phyloP scores from a whole-genome alignment of 2,329 filamentous ascomycete genomes.

The Pyricularia pennisetigena region DNA sequence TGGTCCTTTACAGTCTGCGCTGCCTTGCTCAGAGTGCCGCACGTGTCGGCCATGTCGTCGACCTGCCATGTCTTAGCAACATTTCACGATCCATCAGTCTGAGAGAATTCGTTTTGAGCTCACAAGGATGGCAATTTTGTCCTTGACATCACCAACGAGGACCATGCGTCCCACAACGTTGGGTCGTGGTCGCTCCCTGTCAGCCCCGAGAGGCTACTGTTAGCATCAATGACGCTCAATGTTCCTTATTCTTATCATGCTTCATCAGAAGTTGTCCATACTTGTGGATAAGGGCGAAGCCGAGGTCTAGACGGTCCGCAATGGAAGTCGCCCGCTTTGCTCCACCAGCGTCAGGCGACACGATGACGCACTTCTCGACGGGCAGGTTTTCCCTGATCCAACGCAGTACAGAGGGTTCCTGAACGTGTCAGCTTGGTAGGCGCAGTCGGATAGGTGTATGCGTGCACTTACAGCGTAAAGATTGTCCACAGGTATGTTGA shows the following conservation, averaged over 20 bases:
- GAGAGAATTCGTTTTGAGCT: background rate
- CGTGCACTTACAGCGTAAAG: conserved; percentile 54
- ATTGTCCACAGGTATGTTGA: conserved; percentile 69
- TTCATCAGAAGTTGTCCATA: background rate
- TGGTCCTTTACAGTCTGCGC: conserved; percentile 82
- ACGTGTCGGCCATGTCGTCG: conserved; percentile 14
- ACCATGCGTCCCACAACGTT: conserved; percentile 86
- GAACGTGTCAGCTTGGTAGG: background rate
- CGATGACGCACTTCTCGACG: conserved; percentile 79
- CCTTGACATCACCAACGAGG: conserved; percentile 86
- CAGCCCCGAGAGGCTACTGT: background rate
- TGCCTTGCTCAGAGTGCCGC: conserved; percentile 60
- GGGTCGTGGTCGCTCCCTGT: conserved; percentile 61
- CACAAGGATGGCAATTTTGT: conserved; percentile 83
- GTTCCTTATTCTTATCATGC: background rate
- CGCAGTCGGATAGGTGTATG: background rate
- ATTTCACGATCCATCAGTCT: background rate
- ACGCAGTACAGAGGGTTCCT: conserved; percentile 76
- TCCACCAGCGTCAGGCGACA: conserved; percentile 89
- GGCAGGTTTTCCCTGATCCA: conserved; percentile 86
- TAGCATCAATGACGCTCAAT: background rate
- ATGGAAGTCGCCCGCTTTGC: conserved; percentile 92
- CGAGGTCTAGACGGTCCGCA: conserved; percentile 80
- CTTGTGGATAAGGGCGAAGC: conserved; percentile 94
- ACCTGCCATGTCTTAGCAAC: background rate